Evolutionary conservation across 1,139 yeast species (phyloP), one percentile per base, ranked within the genome.

Genomic region (Insectozyma bohioensis): DNA sequence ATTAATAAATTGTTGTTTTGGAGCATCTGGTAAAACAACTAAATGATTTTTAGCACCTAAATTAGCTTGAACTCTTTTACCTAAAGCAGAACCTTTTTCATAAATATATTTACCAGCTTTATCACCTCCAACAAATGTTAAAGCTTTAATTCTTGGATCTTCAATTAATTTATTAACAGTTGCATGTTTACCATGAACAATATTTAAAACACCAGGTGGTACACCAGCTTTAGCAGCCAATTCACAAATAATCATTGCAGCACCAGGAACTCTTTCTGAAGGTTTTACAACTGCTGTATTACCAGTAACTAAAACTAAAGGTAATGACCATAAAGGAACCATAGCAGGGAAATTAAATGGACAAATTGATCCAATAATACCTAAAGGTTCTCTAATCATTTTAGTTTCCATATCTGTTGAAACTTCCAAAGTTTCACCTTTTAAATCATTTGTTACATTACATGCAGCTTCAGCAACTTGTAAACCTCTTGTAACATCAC

Each of bases 281-380:
- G 94, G 94, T 63, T 84, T 84, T 51, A 84, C 62, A 31, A 84
- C 78, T 21, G 83, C 72, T 25, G 90, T 79, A 67, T 84, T 84
- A 47, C 94, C 94, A 16, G 90, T 82, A 39, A 80, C 90, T 43
- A 84, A 71, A 27, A 79, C 69, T 52, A 83, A 72, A 12, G 94
- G 94, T 40, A 84, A 71, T 20, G 88, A 78, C 94, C 94, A 84
- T 47, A 84, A 67, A 22, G 94, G 94, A 39, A 84, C 85, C 92
- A 84, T 83, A 27, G 88, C 92, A 18, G 92, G 92, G 73, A 83
- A 81, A 62, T 81, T 81, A 61, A 78, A 78, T n/a, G 87, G 87
- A 48, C 82, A 76, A 46, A 80, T 80, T 15, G 85, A 80, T 6
- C 81, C 85, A 39, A 79, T 72, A 13, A 80, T 84, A 12, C 86